Conservation (phyloP, 441 rosid genomes). For the Gossypium lobatum region DNA sequence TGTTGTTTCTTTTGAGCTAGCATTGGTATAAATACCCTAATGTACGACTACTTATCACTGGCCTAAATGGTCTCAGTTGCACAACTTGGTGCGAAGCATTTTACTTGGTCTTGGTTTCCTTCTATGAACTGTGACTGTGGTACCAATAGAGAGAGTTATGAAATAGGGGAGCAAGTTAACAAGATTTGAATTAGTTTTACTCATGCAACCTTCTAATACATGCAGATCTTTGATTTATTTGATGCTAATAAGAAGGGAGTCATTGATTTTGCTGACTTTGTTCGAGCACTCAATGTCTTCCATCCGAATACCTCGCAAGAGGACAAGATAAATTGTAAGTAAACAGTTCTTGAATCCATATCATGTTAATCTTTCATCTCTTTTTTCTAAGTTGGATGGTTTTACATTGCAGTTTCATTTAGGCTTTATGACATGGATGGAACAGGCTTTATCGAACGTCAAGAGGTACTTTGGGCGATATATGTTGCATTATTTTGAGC, state of each 20-base stretch:
- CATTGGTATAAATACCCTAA: not conserved
- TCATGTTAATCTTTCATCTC: not conserved
- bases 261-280: conserved; percentile 96
- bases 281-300: conserved; percentile 77
- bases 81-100: not conserved
- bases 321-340: conserved; percentile 81
- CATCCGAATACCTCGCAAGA: conserved; percentile 80
- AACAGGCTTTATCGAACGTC: conserved; percentile 91
- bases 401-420: conserved; percentile 68
- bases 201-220: not conserved
- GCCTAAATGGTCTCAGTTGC: too few species aligned
- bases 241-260: conserved; percentile 84
- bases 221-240: conserved; percentile 90
- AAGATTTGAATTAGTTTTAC: not conserved
- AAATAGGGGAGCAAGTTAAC: not conserved
- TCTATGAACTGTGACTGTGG: not conserved
- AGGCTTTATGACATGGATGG: conserved; percentile 88
- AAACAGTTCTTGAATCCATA: not conserved
- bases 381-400: conserved; percentile 3
- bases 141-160: not conserved
- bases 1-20: not conserved
- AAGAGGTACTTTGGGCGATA: conserved; percentile 50
- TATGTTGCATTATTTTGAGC: not conserved
- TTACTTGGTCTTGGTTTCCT: not conserved
- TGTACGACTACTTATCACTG: too few species aligned